These are phyloP conservation scores for Claviceps cyperi DNA, from an alignment of 2,329 filamentous ascomycete species.

Conservation along the genomic window DNA sequence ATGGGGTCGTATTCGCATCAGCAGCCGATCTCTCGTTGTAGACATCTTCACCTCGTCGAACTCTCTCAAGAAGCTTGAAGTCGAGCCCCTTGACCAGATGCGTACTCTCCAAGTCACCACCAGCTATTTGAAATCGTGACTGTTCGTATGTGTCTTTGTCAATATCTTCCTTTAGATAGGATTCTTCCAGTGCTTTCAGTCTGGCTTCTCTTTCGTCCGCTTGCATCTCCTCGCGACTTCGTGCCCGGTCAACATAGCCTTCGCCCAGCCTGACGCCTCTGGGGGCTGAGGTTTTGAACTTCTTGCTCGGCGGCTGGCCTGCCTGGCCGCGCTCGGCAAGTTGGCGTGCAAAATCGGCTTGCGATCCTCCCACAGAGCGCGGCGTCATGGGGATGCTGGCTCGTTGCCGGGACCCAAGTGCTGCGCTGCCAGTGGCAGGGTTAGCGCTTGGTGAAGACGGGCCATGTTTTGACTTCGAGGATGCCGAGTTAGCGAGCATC, in stretches of 20 bases:
- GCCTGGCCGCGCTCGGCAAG: constrained; percentile 56
- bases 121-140: constrained; percentile 61
- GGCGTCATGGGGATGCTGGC: constrained; percentile 90
- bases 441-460: constrained; percentile 22
- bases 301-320: constrained; percentile 46
- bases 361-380: constrained; percentile 45
- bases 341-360: constrained; percentile 68
- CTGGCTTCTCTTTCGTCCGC: constrained; percentile 45
- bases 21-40: constrained; percentile 21
- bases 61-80: constrained; percentile 59
- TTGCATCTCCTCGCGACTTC: constrained; percentile 40
- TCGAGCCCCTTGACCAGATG: constrained; percentile 89
- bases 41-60: constrained; percentile 56
- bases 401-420: constrained; percentile 60
- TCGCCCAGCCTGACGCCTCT: constrained; percentile 67
- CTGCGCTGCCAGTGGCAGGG: constrained; percentile 24
- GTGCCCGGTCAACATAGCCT: constrained; percentile 75
- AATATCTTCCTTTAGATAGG: constrained; percentile 71
- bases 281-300: constrained; percentile 63
- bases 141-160: constrained; percentile 66
- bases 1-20: constrained; percentile 14
- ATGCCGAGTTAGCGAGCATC: constrained; percentile 36
- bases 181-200: constrained; percentile 66
- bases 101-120: constrained; percentile 65
- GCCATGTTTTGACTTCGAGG: constrained; percentile 28